Evolutionary conservation across 139 green algal genomes (phyloP), one percentile per base, ranked within the genome.

Genomic region (Chlamydomonas eustigma): DNA sequence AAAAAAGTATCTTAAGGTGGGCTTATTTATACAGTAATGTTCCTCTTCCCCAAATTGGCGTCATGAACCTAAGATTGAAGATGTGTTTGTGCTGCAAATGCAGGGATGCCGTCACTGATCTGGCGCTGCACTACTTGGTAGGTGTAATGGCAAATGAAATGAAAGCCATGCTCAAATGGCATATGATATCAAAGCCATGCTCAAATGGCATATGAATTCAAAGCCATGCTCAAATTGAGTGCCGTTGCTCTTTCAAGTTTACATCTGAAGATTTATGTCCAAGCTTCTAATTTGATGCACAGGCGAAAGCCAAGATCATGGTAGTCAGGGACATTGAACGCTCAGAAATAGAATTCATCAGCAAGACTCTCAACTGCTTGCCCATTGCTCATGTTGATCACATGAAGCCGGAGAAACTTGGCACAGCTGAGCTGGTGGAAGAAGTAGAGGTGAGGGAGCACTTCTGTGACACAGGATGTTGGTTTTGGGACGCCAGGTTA

Each of bases 321-420:
- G 96, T 99, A 50, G 86, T 99, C 1, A 88, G 90, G 28, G 94
- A 99, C 80, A 90, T 99, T 50, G 96, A 99, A 88, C 88, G 96
- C 3, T 92, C 97, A n/a, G 94, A 99, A 75, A 97, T 99, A 37
- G 96, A 98, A 84, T 98, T 98, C 89, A 96, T 99, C 79, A 91
- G 80, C 88, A 97, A 98, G 82, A 90, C 86, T 38, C 75, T 87
- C 51, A 76, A 73, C 70, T 98, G 92, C 86, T 86, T 97, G 77
- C 96, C 96, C 64, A 95, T 99, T 39, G 88, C 96, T 1, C 95
- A 99, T 77, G 84, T 97, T 12, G 96, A 99, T 84, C 89, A 97
- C 85, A 93, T 99, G 83, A 90, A 85, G 31, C 84, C 89, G 1
- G 96, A 99, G 76, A 98, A 98, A 87, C 88, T 99, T 51, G 96